Conservation (phyloP, 1,284 basidiomycete genomes). For the Cutaneotrichosporon dermatis region DNA sequence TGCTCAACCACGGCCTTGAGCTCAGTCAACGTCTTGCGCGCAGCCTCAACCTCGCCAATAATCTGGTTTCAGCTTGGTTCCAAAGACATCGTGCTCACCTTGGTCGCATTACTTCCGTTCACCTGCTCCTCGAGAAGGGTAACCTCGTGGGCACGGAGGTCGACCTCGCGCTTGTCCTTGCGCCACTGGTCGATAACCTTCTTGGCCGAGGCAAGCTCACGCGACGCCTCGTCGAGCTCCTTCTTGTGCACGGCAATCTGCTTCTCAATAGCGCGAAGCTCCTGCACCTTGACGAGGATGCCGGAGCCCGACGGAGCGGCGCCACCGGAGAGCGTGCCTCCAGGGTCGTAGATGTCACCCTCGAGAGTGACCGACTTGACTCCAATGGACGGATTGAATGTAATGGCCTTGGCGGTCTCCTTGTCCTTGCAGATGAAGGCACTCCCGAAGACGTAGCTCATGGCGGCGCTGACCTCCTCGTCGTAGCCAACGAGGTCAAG, state of each 20-base stretch:
- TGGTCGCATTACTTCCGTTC: constrained; percentile 79
- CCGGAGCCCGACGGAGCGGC: constrained; percentile 73
- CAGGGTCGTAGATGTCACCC: constrained; percentile 95
- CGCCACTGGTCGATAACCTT: constrained; percentile 67
- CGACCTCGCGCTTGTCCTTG: constrained; percentile 64
- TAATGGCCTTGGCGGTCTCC: constrained; percentile 80
- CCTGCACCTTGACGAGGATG: constrained; percentile 78
- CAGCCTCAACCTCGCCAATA: constrained; percentile 64
- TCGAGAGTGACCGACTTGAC: constrained; percentile 87
- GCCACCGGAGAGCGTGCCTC: constrained; percentile 89
- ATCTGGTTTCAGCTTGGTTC: constrained; percentile 55
- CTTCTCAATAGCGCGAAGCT: constrained; percentile 62
- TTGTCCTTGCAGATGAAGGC: constrained; percentile 89
- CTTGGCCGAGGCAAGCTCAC: constrained; percentile 57
- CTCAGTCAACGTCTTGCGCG: constrained; percentile 64
- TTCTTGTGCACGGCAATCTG: constrained; percentile 58
- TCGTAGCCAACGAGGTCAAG: constrained; percentile 81
- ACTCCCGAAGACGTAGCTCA: constrained; percentile 91
- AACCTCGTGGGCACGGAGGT: constrained; percentile 86
- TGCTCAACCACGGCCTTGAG: constrained; percentile 62
- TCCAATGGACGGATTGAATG: constrained; percentile 70
- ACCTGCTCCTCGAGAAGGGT: constrained; percentile 78
- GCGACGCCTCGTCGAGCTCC: constrained; percentile 57
- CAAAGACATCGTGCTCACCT: constrained; percentile 54
- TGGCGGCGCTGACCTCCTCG: constrained; percentile 79